Evolutionary conservation across 495 filamentous ascomycete genomes (phyloP).

Genomic region (Coniosporium apollinis): DNA sequence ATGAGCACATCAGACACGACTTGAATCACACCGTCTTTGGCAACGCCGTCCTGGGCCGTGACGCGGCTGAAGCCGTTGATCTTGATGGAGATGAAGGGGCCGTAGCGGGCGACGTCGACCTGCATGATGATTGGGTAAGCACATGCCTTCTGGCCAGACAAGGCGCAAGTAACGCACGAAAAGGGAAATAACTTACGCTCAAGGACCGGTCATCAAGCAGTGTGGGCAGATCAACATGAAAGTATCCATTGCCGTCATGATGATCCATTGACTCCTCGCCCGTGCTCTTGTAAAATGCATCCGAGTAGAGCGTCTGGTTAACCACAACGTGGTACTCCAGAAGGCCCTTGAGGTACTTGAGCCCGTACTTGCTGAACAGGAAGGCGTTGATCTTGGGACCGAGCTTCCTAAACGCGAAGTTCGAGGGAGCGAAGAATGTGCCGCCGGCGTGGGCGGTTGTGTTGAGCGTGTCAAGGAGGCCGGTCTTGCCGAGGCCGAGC

Average conservation of each 20-base stretch:
- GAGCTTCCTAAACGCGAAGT: conserved; percentile 55
- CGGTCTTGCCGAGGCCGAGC: conserved; percentile 53
- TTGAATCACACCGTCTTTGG: conserved; percentile 61
- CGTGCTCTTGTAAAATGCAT: conserved; percentile 44
- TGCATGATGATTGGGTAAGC: too few relatives aligned
- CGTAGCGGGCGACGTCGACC: conserved; percentile 50
- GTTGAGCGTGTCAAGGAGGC: conserved; percentile 35
- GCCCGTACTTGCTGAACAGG: conserved; percentile 54
- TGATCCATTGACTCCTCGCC: conserved; percentile 2
- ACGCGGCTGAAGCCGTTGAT: conserved; percentile 52
- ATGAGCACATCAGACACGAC: conserved; percentile 53
- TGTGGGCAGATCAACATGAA: conserved; percentile 51
- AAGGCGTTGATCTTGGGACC: conserved; percentile 56
- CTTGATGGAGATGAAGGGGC: conserved; percentile 43
- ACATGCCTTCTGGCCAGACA: too few relatives aligned
- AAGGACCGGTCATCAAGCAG: conserved; percentile 41
- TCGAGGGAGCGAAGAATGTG: conserved; percentile 62
- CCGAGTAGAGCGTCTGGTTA: conserved; percentile 64
- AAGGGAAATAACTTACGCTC: too few relatives aligned
- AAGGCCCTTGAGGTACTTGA: conserved; percentile 52
- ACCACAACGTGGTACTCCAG: conserved; percentile 63
- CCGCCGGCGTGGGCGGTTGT: conserved; percentile 31
- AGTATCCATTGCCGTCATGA: conserved; percentile 19
- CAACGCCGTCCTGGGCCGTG: conserved; percentile 45
- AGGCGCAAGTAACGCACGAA: too few relatives aligned